phyloP scores from a whole-genome alignment of 495 filamentous ascomycete species.

The Penicillium desertorum region DNA sequence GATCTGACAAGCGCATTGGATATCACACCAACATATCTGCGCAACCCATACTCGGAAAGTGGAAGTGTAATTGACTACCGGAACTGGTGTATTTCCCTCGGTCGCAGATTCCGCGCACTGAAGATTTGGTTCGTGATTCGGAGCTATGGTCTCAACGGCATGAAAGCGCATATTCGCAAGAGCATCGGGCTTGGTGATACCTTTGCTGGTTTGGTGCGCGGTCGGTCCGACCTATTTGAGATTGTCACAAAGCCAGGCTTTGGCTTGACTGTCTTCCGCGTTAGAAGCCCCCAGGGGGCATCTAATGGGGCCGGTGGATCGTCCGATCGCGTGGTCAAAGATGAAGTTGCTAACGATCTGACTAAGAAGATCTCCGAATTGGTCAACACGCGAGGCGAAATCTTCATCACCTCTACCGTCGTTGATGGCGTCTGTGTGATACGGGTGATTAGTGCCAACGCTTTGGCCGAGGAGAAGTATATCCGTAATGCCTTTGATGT shows the following conservation, averaged over 20 bases:
- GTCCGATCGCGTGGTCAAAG: conserved; percentile 31
- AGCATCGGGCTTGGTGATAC: conserved; percentile 65
- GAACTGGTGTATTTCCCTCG: conserved; percentile 97
- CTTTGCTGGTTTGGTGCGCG: conserved; percentile 61
- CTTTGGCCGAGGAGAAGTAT: conserved; percentile 67
- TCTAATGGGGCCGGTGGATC: conserved; percentile 25
- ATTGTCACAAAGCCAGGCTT: conserved; percentile 76
- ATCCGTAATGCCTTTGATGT: conserved; percentile 76
- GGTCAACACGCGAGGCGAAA: conserved; percentile 72
- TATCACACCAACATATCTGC: conserved; percentile 80
- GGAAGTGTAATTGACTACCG: conserved; percentile 94
- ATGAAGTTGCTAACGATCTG: conserved; percentile 58
- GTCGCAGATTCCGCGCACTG: conserved; percentile 83
- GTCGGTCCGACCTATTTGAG: conserved; percentile 70
- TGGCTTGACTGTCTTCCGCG: conserved; percentile 73
- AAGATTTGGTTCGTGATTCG: conserved; percentile 98
- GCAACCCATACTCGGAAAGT: conserved; percentile 73
- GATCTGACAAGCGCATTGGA: conserved; percentile 77
- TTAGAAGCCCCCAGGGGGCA: conserved; percentile 31
- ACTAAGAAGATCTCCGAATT: conserved; percentile 78
- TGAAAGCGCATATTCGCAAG: conserved; percentile 70
- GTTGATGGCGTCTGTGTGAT: conserved; percentile 79
- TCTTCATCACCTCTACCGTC: conserved; percentile 80
- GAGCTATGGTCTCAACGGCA: conserved; percentile 75
- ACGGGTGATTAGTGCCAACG: conserved; percentile 72